Evolutionary conservation across 768 basidiomycete species (phyloP), one percentile per base, ranked within the genome.

Genomic region (Boletus subcaerulescens): DNA sequence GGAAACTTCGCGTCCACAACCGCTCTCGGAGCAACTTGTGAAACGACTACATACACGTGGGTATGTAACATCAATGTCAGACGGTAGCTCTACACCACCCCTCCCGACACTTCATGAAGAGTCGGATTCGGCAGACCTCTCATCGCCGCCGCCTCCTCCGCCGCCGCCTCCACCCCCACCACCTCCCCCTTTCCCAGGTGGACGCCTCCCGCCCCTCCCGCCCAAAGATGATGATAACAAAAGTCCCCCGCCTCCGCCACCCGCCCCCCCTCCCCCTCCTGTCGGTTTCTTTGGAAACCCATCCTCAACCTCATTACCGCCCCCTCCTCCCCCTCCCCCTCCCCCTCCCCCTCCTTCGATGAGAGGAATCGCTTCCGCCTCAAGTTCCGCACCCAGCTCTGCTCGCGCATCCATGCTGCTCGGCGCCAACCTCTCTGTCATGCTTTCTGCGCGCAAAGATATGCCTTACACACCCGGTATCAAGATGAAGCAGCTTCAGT

Each of bases 401-500:
- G 73, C 79, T 36, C 85, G 85, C 24, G 76, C 79, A 36, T 88
- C 89, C 15, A 73, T 81, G 63, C 71, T 87, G 9, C 70, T 85
- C 2, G 82, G 87, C 17, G 71, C 78, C 20, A 85, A 82, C 59
- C 66, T 88, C 45, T 79, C 76, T 59, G 76, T 77, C 31, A 70
- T 86, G 59, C 67, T 85, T 18, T 77, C 79, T 45, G 77, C 79
- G 43, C 88, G 93, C 46, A 98, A 98, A 71, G 91, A 93, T 65
- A 82, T 97, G 66, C 79, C 84, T 4, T 80, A 93, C 41, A 87
- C 90, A 32, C 91, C 95, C 2, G 86, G 81, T 56, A 89, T 84
- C 35, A 93, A 94, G 79, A 93, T 98, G 90, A 98, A 98, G 69
- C 94, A 98, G 68, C 76, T 99, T 52, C 95, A 98, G 67, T 99